These are phyloP conservation scores for Plectosphaerella cucumerina DNA, from an alignment of 2,329 filamentous ascomycete genomes.

Conservation along the genomic window DNA sequence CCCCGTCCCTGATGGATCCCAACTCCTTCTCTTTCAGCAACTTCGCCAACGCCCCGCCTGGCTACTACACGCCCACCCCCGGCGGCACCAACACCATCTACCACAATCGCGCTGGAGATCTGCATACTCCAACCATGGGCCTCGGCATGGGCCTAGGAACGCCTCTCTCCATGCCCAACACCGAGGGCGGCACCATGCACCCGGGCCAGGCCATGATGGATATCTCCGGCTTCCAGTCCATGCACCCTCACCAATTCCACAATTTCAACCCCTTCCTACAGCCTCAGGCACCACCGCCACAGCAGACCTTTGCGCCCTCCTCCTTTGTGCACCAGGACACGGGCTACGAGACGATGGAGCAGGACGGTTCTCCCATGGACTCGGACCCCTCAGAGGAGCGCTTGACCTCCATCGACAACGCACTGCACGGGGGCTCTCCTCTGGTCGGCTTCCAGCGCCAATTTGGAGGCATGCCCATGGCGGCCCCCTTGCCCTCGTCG, in stretches of 20 bases:
- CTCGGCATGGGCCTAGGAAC: constrained; percentile 75
- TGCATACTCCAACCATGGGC: constrained; percentile 76
- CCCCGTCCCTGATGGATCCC: constrained; percentile 82
- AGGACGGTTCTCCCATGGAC: constrained; percentile 66
- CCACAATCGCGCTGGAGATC: constrained; percentile 77
- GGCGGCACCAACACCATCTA: constrained; percentile 77
- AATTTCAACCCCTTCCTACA: constrained; percentile 71
- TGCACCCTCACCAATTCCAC: constrained; percentile 56
- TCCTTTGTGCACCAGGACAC: constrained; percentile 78
- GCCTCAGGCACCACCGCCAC: constrained; percentile 36
- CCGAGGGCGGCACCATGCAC: constrained; percentile 58
- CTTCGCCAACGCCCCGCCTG: constrained; percentile 75
- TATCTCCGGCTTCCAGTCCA: constrained; percentile 63
- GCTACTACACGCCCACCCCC: constrained; percentile 85
- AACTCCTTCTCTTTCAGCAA: constrained; percentile 75
- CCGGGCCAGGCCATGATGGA: constrained; percentile 53
- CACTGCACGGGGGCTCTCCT: constrained; percentile 58
- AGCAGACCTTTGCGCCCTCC: constrained; percentile 67
- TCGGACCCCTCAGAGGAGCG: constrained; percentile 46
- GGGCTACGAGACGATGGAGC: constrained; percentile 74
- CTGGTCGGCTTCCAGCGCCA: constrained; percentile 54
- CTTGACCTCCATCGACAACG: constrained; percentile 53
- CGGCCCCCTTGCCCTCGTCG: constrained; percentile 43
- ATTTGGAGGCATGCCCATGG: constrained; percentile 40
- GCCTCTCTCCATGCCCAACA: constrained; percentile 73